Base-by-base conservation (phyloP, 345 rosid genomes). In the Gossypium sturtianum region DNA sequence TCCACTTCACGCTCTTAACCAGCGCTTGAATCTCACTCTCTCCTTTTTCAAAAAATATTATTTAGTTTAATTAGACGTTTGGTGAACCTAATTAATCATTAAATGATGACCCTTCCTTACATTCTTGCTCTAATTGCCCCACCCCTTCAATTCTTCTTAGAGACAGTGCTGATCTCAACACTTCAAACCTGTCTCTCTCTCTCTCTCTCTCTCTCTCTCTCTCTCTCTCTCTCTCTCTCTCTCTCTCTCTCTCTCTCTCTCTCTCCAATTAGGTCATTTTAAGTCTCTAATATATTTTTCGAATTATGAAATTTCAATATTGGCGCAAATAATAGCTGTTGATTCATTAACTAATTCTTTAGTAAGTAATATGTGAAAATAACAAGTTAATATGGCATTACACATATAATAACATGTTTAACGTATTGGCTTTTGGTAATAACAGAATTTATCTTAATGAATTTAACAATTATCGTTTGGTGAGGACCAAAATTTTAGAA, bases 201-300 rank as follows among this genome's bases (percentile, higher is more conserved):
- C 23, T 23, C 23, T 1, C 23, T 1, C 60, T 19, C 60, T 19
- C 38, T 29, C 34, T 29, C 41, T 34, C 41, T 34, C 7, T 34
- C 7, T 29, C 34, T 29, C 41, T 34, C 41, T 34, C 7, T 34
- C 7, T 56, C 60, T 56, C 27, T 9, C 60, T 3, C 60, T 20
- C 23, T 23, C 23, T 1, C 23, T 1, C 60, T 19, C 60, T 19
- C 38, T 29, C 34, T 29, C 41, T 34, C 41, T 34, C 7, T 34
- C 7, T n/a, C 0, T 34, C 0, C 0, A 6, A 34, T 5, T 34
- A 0, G 1, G 5, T 34, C 0, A 34, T 34, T 34, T 0, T 34
- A 5, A 34, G 7, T 34, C 0, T 5, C 7, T 34, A 34, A 0
- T 34, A 34, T 34, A 34, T 34, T 34, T 34, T 34, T 34, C 0